These are phyloP conservation scores for Albatrellus ellisii DNA, from an alignment of 768 basidiomycete genomes.

Conservation along the genomic window DNA sequence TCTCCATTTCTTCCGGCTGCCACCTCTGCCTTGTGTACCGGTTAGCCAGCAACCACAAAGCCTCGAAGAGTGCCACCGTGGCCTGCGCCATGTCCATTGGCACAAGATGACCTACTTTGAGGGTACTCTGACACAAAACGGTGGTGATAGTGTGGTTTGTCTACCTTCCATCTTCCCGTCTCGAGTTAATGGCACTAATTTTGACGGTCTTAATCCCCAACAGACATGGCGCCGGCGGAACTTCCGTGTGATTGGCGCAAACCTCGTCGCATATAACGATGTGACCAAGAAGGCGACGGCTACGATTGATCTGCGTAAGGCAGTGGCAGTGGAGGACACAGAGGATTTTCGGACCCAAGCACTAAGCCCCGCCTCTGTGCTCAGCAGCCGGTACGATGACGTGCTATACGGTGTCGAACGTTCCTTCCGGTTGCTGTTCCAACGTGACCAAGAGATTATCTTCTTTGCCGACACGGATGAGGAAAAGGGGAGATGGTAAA, in stretches of 20 bases:
- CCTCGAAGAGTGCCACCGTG: conserved; percentile 83
- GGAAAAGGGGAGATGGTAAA: conserved; percentile 80
- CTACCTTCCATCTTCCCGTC: background rate
- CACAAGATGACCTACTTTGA: conserved; percentile 92
- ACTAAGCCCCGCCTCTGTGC: conserved; percentile 31
- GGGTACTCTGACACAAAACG: conserved; percentile 83
- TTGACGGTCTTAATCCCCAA: too few relatives aligned
- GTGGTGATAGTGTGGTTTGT: conserved; percentile 86
- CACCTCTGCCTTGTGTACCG: conserved; percentile 73
- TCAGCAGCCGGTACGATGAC: conserved; percentile 32
- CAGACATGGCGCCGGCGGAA: conserved; percentile 78
- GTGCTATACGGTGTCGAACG: conserved; percentile 60
- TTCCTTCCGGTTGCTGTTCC: conserved; percentile 78
- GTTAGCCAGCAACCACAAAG: conserved; percentile 78
- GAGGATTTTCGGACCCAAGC: conserved; percentile 39
- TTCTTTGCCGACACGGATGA: conserved; percentile 90
- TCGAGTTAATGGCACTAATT: conserved; percentile 1
- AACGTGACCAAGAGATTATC: conserved; percentile 60
- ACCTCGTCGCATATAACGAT: conserved; percentile 83
- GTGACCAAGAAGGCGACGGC: conserved; percentile 83
- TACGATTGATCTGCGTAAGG: conserved; percentile 85
- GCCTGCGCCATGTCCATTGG: conserved; percentile 83
- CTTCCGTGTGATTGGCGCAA: conserved; percentile 75
- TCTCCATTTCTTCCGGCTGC: conserved; percentile 82
- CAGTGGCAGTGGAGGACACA: conserved; percentile 63